A percentile compares a stretch with the other conserved stretches of the same genome.
Evolutionary conservation across 306 rosid species (phyloP).

Genomic region (Delonix regia): DNA sequence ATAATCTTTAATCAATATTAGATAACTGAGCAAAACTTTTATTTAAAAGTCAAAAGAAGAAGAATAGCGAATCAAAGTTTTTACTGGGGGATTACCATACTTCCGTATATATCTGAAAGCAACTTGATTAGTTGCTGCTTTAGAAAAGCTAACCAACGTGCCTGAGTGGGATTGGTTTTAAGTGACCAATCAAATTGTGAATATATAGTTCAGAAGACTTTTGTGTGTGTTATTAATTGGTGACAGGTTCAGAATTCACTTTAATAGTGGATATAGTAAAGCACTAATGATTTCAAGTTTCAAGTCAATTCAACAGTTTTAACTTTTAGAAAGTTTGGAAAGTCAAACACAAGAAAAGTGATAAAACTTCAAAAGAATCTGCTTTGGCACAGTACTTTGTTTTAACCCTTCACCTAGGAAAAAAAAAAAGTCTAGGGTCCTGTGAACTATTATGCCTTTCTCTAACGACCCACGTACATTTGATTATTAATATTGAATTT

Average conservation of each 20-base stretch:
- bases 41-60: slow-evolving; percentile 28
- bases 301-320: background rate
- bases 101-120: background rate
- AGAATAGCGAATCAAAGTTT: background rate
- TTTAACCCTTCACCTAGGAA: background rate
- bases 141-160: slow-evolving; percentile 19
- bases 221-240: background rate
- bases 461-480: too few species aligned
- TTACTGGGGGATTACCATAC: slow-evolving; percentile 9
- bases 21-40: too few species aligned
- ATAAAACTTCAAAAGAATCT: too few species aligned
- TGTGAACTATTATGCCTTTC: too few species aligned
- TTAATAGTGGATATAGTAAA: slow-evolving; percentile 21
- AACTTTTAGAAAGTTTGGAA: background rate
- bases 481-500: too few species aligned
- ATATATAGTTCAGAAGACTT: background rate
- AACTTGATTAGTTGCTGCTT: slow-evolving; percentile 23
- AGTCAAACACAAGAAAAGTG: too few species aligned
- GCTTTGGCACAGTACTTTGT: too few species aligned
- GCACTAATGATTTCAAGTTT: background rate
- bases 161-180: slow-evolving; percentile 11
- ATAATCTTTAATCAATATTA: too few species aligned
- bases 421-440: background rate
- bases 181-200: slow-evolving; percentile 21
- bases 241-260: background rate